These are phyloP conservation scores for Waltiozyma sp. DNA, from an alignment of 1,139 yeast species.

Conservation along the genomic window DNA sequence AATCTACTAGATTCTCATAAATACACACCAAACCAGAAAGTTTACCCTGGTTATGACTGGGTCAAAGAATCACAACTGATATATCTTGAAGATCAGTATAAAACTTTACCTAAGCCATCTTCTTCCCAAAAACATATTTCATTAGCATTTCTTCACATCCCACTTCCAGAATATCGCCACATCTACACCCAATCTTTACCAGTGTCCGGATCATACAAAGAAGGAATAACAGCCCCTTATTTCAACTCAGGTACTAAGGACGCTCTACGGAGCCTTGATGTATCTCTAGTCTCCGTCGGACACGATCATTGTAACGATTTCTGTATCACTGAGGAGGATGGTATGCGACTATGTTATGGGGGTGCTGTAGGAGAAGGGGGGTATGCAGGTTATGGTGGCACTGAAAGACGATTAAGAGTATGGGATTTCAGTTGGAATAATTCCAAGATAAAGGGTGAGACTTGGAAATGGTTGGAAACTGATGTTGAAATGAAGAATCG, in stretches of 20 bases:
- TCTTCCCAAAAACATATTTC: constrained; percentile 40
- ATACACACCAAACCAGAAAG: constrained; percentile 52
- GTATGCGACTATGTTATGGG: constrained; percentile 83
- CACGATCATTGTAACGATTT: constrained; percentile 94
- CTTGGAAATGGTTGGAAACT: constrained; percentile 65
- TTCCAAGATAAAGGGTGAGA: constrained; percentile 26
- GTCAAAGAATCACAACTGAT: constrained; percentile 62
- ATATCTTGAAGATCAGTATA: constrained; percentile 38
- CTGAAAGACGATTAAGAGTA: constrained; percentile 60
- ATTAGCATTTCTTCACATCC: constrained; percentile 92
- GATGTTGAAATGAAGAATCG: constrained; percentile 29
- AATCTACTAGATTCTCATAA: constrained; percentile 80
- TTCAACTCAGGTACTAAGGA: constrained; percentile 57
- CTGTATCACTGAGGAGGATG: constrained; percentile 48
- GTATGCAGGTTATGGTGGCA: constrained; percentile 84
- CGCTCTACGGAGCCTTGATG: constrained; percentile 50
- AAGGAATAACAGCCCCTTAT: constrained; percentile 69
- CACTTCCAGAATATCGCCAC: constrained; percentile 67
- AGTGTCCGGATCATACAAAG: constrained; percentile 43
- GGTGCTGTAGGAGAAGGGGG: constrained; percentile 95
- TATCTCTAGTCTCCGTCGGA: constrained; percentile 68
- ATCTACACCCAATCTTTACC: constrained; percentile 23
- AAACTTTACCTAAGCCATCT: constrained; percentile 23
- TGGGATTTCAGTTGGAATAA: constrained; percentile 51
- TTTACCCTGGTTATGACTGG: constrained; percentile 78